phyloP scores from a whole-genome alignment of 164 flowering plant species.

The Tetracentron sinense region DNA sequence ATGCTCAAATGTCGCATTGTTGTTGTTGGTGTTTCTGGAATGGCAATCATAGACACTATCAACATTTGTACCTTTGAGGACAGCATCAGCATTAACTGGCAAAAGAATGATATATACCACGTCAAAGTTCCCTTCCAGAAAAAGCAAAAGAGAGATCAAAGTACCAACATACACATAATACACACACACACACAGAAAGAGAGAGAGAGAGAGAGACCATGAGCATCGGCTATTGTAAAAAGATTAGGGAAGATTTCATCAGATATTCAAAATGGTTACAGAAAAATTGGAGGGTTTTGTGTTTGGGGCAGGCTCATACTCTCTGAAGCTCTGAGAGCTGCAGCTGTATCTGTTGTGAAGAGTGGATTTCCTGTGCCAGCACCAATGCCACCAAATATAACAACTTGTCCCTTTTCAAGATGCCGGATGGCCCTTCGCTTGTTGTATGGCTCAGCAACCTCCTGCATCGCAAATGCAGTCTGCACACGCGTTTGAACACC shows the following conservation, averaged over 20 bases:
- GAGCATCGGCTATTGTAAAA: background rate
- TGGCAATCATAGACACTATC: slow-evolving; percentile 71
- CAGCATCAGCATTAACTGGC: slow-evolving; percentile 82
- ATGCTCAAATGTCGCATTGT: slow-evolving; percentile 55
- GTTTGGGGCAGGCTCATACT: slow-evolving; percentile 36
- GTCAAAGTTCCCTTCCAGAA: background rate
- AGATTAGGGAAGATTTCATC: background rate
- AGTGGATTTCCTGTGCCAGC: slow-evolving; percentile 85
- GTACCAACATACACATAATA: too few species aligned
- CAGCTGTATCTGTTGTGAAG: slow-evolving; percentile 87
- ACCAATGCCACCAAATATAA: slow-evolving; percentile 92
- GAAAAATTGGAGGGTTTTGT: background rate
- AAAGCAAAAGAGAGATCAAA: background rate
- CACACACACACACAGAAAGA: too few species aligned
- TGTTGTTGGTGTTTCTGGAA: slow-evolving; percentile 48
- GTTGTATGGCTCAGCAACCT: slow-evolving; percentile 79
- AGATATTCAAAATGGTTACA: background rate
- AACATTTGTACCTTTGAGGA: slow-evolving; percentile 76
- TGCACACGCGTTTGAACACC: slow-evolving; percentile 86
- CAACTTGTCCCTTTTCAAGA: slow-evolving; percentile 94
- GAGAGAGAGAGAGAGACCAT: too few species aligned
- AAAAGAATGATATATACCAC: background rate
- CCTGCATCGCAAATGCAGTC: slow-evolving; percentile 66
- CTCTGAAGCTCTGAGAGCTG: slow-evolving; percentile 90
- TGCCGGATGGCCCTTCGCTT: slow-evolving; percentile 82